Base-by-base conservation (phyloP, 2,329 filamentous ascomycete species). In the Colletotrichum agaves region DNA sequence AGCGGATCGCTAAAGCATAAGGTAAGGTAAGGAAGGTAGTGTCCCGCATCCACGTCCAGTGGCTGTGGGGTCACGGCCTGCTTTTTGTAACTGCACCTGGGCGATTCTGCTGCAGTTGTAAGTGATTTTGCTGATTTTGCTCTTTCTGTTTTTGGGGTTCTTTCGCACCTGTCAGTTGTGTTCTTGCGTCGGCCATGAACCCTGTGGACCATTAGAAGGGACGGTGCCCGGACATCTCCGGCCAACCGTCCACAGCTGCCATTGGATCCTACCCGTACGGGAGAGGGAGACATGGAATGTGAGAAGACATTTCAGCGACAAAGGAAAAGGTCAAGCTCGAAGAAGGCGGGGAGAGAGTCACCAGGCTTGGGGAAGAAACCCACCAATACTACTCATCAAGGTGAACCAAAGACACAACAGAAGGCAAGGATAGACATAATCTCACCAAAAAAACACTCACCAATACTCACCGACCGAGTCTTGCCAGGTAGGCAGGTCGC, bases 361-460 rank as follows among this genome's bases (percentile, higher is more conserved):
- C 12, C 17, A 35, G 50, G 44, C 37, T 17, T 53, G 31, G 37
- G n/a, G 15, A 37, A 7, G 13, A 13, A 17, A 31, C 27, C 13
- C 33, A 13, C 27, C 35, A 35, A 19, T 31, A 13, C 33, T 13
- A 43, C 41, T 23, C 27, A 63, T 66, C 63, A 15, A 56, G 63
- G 56, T 63, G 17, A 17, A 63, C 35, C 27, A 27, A 5, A 5
- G 6, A 7, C 27, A 27, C n/a, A 55, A 39, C 11, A 44, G 37
- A 41, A 27, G 56, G 39, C 21, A 46, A 55, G 61, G 41, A 39
- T 12, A 61, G 35, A 35, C 35, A 49, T 19, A 19, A 23, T 27
- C 63, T 63, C 63, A 66, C 58, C 63, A 56, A 63, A 66, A 66
- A n/a, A 35, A 43, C 8, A 46, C 63, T 52, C 37, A 37, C 15